A percentile compares a stretch with the other conserved stretches of the same genome.
These are phyloP conservation scores for Psilocybe sp. DNA, from an alignment of 768 basidiomycete genomes.

Conservation along the genomic window DNA sequence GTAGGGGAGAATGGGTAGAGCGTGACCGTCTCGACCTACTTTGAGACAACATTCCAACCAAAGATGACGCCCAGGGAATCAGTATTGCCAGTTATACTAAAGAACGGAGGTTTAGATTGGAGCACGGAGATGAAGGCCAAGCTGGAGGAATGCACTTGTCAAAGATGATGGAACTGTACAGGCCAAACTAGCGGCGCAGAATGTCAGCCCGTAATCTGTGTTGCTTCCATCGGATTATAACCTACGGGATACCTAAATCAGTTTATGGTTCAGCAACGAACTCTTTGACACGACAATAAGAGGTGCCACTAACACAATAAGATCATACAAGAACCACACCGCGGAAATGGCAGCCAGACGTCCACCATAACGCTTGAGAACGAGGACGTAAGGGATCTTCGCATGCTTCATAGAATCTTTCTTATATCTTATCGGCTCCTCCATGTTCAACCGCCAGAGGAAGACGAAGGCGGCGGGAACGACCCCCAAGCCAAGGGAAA, in stretches of 20 bases:
- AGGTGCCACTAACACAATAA: slow-evolving; percentile 55
- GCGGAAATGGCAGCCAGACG: slow-evolving; percentile 72
- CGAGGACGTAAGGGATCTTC: slow-evolving; percentile 71
- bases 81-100: slow-evolving; percentile 56
- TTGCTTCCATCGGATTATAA: slow-evolving; percentile 68
- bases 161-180: slow-evolving; percentile 79
- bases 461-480: slow-evolving; percentile 79
- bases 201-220: neutral
- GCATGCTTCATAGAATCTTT: slow-evolving; percentile 78
- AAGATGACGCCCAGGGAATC: slow-evolving; percentile 59
- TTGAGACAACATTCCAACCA: slow-evolving; percentile 85
- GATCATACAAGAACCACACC: slow-evolving; percentile 80
- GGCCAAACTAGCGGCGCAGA: slow-evolving; percentile 52
- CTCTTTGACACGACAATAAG: neutral
- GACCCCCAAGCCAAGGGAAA: slow-evolving; percentile 81
- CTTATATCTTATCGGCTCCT: slow-evolving; percentile 71
- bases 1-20: neutral
- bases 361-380: slow-evolving; percentile 78
- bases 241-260: no score
- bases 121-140: neutral
- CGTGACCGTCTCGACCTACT: slow-evolving; percentile 59
- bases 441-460: slow-evolving; percentile 83
- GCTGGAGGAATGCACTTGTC: slow-evolving; percentile 41
- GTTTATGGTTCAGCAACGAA: neutral
- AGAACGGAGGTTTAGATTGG: neutral